Conservation (phyloP, 441 rosid genomes). For the Capsella rubella region DNA sequence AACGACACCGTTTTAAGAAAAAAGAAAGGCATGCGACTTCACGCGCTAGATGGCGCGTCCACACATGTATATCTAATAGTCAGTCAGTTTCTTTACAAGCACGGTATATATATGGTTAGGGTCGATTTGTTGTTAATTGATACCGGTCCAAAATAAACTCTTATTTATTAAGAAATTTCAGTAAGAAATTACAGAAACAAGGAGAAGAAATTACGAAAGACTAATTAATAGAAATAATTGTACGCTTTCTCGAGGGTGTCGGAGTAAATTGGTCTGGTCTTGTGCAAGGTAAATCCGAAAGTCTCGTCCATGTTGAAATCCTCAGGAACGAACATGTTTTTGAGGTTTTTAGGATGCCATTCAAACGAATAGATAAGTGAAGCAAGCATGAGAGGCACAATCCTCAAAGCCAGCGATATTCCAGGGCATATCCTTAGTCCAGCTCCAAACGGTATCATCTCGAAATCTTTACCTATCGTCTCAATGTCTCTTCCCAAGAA, state of each 20-base stretch:
- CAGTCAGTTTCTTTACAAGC: too few species aligned
- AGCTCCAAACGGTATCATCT: conserved; percentile 48
- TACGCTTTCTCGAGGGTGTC: conserved; percentile 10
- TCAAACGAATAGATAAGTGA: conserved; percentile 46
- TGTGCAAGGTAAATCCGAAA: conserved; percentile 33
- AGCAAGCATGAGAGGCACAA: conserved; percentile 36
- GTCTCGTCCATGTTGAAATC: conserved; percentile 40
- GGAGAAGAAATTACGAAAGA: not conserved
- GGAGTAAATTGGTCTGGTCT: conserved; percentile 28
- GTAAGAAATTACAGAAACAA: not conserved
- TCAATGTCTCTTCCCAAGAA: conserved; percentile 47
- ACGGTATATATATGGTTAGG: too few species aligned
- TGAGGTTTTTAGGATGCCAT: conserved; percentile 31
- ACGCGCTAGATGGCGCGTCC: too few species aligned
- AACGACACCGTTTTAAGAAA: too few species aligned
- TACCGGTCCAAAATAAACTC: too few species aligned
- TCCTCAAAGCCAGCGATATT: conserved; percentile 43
- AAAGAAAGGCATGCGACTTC: too few species aligned
- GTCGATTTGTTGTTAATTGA: too few species aligned
- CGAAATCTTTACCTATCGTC: conserved; percentile 46
- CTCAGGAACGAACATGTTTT: conserved; percentile 30
- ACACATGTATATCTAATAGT: too few species aligned
- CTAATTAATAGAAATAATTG: conserved; percentile 2
- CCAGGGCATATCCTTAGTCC: conserved; percentile 63
- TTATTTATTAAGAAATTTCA: too few species aligned